Evolutionary conservation across 2,329 filamentous ascomycete species (phyloP).

Genomic region (Fusarium keratoplasticum): DNA sequence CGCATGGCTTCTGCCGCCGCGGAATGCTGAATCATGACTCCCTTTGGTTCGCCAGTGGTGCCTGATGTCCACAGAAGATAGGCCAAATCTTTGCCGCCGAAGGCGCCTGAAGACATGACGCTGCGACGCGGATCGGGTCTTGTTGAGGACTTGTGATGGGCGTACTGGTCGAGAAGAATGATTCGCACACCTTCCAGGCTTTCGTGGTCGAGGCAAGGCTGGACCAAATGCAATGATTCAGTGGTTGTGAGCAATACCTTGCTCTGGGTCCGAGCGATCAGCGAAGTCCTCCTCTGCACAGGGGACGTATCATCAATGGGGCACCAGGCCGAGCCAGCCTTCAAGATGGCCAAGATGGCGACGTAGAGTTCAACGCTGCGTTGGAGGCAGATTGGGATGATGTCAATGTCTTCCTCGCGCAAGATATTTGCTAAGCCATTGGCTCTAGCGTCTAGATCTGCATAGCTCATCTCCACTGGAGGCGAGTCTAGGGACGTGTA

Average conservation of each 20-base stretch:
- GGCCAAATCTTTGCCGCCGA: slow-evolving; percentile 2
- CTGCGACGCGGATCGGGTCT: not conserved
- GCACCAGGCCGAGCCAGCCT: slow-evolving; percentile 26
- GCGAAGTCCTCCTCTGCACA: slow-evolving; percentile 18
- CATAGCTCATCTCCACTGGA: slow-evolving; percentile 5
- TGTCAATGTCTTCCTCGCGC: slow-evolving; percentile 10
- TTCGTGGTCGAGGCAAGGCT: slow-evolving; percentile 13
- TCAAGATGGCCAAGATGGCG: slow-evolving; percentile 19
- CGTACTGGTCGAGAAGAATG: slow-evolving; percentile 21
- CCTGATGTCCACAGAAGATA: slow-evolving; percentile 28
- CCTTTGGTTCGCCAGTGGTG: slow-evolving; percentile 22
- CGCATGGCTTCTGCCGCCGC: slow-evolving; percentile 22
- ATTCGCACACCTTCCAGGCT: slow-evolving; percentile 4
- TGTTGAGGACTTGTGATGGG: not conserved
- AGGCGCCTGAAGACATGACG: not conserved
- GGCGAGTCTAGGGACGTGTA: not conserved
- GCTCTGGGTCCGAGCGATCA: slow-evolving; percentile 25
- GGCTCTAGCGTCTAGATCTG: slow-evolving; percentile 19
- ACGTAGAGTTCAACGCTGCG: slow-evolving; percentile 21
- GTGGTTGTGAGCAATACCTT: slow-evolving; percentile 13
- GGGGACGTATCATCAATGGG: slow-evolving; percentile 23
- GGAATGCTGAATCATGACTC: slow-evolving; percentile 27
- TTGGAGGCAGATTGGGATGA: slow-evolving; percentile 22
- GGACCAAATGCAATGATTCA: not conserved
- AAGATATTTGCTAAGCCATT: slow-evolving; percentile 17